phyloP scores from a whole-genome alignment of 345 rosid species.

The Lepidium africanum region DNA sequence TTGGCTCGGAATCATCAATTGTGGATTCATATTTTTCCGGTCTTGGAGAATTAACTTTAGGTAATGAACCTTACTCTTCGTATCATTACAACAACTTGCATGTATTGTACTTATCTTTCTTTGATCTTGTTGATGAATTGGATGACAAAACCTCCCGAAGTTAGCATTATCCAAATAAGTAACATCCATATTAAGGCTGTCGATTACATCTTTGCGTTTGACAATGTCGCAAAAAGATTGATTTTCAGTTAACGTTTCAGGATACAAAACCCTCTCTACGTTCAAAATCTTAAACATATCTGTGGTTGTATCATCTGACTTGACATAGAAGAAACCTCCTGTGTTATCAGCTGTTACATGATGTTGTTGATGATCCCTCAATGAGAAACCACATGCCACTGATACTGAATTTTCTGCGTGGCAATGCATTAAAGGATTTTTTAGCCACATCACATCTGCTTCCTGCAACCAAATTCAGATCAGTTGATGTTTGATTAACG shows the following conservation, averaged over 20 bases:
- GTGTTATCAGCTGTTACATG: constrained; percentile 9
- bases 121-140: constrained; percentile 6
- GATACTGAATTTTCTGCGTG: not conserved
- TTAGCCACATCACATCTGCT: constrained; percentile 51
- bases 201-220: not conserved
- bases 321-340: constrained; percentile 33
- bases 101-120: constrained; percentile 28
- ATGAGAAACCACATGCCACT: constrained; percentile 27
- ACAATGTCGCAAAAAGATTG: constrained; percentile 19
- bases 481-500: too few species aligned
- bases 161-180: constrained; percentile 12
- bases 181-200: not conserved
- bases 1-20: constrained; percentile 10
- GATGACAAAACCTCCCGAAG: constrained; percentile 13
- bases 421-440: constrained; percentile 37
- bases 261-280: constrained; percentile 27
- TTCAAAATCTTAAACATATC: constrained; percentile 9
- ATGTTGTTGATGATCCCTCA: not conserved
- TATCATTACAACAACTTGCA: constrained; percentile 35
- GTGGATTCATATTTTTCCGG: constrained; percentile 24
- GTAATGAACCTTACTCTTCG: constrained; percentile 34
- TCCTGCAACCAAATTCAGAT: constrained; percentile 30
- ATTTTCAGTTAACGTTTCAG: constrained; percentile 10
- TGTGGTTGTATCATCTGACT: constrained; percentile 2
- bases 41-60: constrained; percentile 35